phyloP scores from a whole-genome alignment of 768 basidiomycete species.

The Calocybe cyanea region DNA sequence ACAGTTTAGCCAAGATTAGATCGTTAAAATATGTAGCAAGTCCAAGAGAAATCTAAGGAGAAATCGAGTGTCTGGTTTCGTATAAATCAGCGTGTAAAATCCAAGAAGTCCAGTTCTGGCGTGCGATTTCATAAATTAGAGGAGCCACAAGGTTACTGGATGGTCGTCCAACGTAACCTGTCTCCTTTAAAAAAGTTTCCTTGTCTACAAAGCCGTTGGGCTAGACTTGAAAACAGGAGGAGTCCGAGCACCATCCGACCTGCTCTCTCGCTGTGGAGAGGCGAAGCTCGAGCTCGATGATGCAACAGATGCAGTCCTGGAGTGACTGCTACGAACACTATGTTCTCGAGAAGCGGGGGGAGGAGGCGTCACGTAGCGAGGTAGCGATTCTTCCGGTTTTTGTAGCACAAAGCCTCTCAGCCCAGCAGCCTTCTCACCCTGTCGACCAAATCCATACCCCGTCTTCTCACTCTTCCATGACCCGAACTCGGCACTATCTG shows the following conservation, averaged over 20 bases:
- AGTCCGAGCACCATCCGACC: conserved; percentile 8
- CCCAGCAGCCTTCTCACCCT: conserved; percentile 75
- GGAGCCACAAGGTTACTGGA: background rate
- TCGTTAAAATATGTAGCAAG: conserved; percentile 2
- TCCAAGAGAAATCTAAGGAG: conserved; percentile 1
- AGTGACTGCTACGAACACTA: conserved; percentile 12
- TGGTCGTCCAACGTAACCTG: background rate
- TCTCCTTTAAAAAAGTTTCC: conserved; percentile 6
- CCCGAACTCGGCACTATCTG: conserved; percentile 23
- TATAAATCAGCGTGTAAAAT: background rate
- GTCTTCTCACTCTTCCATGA: conserved; percentile 35
- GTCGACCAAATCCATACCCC: conserved; percentile 75
- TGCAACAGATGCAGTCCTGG: conserved; percentile 25
- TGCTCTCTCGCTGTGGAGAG: conserved; percentile 27
- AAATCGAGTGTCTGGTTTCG: background rate
- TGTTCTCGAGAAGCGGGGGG: conserved; percentile 14
- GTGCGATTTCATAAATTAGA: background rate
- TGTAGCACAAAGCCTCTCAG: conserved; percentile 61
- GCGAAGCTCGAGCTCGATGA: conserved; percentile 34
- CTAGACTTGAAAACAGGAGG: conserved; percentile 31
- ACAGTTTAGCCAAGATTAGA: conserved; percentile 1
- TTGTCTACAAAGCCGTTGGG: conserved; percentile 21
- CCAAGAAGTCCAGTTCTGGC: conserved; percentile 13
- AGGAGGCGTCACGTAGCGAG: conserved; percentile 44
- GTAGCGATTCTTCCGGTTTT: conserved; percentile 54